Conservation (phyloP, 768 basidiomycete species). For the Amanita brunnescens region DNA sequence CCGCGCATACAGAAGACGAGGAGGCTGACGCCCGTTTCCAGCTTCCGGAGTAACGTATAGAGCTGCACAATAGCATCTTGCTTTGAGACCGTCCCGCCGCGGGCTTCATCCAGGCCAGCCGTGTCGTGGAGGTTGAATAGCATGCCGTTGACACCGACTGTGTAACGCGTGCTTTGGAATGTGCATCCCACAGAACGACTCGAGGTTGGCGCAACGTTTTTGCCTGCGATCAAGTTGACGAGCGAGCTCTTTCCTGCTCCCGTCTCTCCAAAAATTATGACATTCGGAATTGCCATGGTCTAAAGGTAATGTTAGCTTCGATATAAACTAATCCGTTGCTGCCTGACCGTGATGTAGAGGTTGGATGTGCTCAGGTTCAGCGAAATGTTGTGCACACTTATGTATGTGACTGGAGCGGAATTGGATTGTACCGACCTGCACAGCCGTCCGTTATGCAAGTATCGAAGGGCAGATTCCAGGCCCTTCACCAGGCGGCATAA, state of each 20-base stretch:
- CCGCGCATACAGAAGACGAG: conserved; percentile 30
- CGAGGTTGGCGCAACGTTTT: conserved; percentile 20
- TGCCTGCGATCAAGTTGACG: conserved; percentile 29
- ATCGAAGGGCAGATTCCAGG: no score
- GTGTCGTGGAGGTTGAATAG: conserved; percentile 28
- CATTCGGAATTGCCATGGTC: conserved; percentile 12
- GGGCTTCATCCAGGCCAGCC: conserved; percentile 30
- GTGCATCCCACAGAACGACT: conserved; percentile 27
- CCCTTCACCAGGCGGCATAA: no score
- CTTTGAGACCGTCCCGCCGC: conserved; percentile 13
- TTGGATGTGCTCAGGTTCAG: no score
- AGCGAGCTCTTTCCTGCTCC: conserved; percentile 33
- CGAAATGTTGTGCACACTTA: no score
- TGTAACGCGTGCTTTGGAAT: conserved; percentile 20
- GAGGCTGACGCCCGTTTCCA: conserved; percentile 20
- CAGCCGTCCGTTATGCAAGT: no score
- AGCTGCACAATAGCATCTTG: conserved; percentile 16
- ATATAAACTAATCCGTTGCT: no score
- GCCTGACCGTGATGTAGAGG: no score
- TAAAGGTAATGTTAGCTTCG: background rate
- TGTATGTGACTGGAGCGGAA: no score
- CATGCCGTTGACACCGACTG: conserved; percentile 15
- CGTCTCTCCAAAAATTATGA: conserved; percentile 33
- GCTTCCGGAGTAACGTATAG: conserved; percentile 22
- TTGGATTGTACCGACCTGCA: no score